A percentile compares a stretch with the other conserved stretches of the same genome.
These are phyloP conservation scores for Quaeritorhiza haematococci DNA, from an alignment of 371 early-diverging fungal genomes.

Conservation along the genomic window DNA sequence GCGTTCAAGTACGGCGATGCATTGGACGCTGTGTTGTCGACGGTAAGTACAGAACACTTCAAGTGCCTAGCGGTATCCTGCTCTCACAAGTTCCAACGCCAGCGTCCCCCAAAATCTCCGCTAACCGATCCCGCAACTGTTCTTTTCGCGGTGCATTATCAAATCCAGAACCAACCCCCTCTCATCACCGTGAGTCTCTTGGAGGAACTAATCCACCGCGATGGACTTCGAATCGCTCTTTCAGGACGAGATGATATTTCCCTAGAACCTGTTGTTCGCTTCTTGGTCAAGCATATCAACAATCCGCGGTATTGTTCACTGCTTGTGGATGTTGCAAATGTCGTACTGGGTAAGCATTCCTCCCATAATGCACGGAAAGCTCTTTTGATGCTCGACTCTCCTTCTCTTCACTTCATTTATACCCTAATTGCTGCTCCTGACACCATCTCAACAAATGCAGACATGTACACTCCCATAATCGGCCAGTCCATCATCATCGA, in stretches of 20 bases:
- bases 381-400: background rate
- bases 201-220: conserved; percentile 84
- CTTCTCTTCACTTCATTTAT: background rate
- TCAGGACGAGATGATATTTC: conserved; percentile 82
- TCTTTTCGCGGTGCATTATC: conserved; percentile 21
- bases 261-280: conserved; percentile 74
- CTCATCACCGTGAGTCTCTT: conserved; percentile 61
- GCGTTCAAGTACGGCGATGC: conserved; percentile 83
- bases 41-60: conserved; percentile 2
- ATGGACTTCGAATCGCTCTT: conserved; percentile 72
- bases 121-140: background rate
- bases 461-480: conserved; percentile 74
- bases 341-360: conserved; percentile 58
- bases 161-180: conserved; percentile 45
- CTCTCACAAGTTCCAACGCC: background rate
- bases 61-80: background rate
- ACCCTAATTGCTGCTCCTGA: background rate
- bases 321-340: conserved; percentile 68
- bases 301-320: conserved; percentile 72
- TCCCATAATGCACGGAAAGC: background rate
- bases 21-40: conserved; percentile 59
- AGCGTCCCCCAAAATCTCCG: too few relatives aligned
- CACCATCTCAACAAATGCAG: conserved; percentile 34
- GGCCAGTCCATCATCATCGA: conserved; percentile 70
- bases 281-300: conserved; percentile 69